Evolutionary conservation across 306 rosid genomes (phyloP).

Genomic region (Prunus mongolica): DNA sequence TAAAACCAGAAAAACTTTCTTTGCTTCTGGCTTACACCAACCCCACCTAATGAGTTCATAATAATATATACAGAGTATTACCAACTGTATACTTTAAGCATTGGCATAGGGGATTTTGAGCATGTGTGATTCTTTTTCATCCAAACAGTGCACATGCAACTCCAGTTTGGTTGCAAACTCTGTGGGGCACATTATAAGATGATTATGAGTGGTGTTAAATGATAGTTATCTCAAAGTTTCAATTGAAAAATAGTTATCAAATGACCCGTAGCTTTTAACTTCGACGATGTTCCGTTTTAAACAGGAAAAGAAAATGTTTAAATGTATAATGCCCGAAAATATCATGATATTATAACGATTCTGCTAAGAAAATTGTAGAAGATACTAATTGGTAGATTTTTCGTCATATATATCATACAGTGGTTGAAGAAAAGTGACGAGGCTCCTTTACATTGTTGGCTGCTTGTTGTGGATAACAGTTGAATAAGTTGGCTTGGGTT

Average conservation of each 20-base stretch:
- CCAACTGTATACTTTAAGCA: not conserved
- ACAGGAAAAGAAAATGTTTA: not conserved
- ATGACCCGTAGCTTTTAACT: not conserved
- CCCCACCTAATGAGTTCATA: not conserved
- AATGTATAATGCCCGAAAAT: too few relatives aligned
- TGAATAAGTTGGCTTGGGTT: not conserved
- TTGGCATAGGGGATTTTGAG: not conserved
- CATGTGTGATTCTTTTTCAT: not conserved
- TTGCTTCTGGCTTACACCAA: constrained; percentile 1
- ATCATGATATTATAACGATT: too few relatives aligned
- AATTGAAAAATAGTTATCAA: not conserved
- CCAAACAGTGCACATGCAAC: not conserved
- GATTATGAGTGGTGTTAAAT: not conserved
- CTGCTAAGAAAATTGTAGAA: not conserved
- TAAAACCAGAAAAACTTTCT: not conserved
- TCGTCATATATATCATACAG: not conserved
- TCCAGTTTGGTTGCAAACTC: not conserved
- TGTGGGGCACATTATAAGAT: not conserved
- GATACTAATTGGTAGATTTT: not conserved
- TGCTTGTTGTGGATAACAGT: not conserved
- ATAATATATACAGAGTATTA: not conserved
- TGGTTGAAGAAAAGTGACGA: not conserved
- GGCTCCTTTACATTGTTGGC: not conserved
- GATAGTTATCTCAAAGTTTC: not conserved
- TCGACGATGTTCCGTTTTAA: not conserved